Percentiles rank a stretch among this genome's conserved stretches.
phyloP scores from a whole-genome alignment of 345 rosid species.

The Lepidium sativum region DNA sequence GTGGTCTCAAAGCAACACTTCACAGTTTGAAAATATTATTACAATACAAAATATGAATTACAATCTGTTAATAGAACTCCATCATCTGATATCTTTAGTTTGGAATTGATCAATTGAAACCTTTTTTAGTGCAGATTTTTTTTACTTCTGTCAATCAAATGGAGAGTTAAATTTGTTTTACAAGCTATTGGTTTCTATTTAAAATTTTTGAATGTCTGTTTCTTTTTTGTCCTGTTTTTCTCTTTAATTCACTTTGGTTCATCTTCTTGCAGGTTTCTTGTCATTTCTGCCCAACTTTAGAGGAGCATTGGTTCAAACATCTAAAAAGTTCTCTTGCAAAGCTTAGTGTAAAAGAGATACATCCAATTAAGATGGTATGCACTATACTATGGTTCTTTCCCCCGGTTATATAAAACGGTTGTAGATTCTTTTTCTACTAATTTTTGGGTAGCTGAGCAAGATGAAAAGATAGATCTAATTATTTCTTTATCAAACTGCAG shows the following conservation, averaged over 20 bases:
- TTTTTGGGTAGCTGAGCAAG: neutral
- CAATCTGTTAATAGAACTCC: neutral
- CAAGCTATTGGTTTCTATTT: neutral
- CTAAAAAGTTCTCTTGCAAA: conserved; percentile 46
- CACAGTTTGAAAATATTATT: neutral
- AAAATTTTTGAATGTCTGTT: neutral
- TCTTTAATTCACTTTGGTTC: conserved; percentile 8
- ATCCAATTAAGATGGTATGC: conserved; percentile 44
- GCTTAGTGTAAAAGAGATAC: conserved; percentile 34
- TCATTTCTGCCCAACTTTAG: conserved; percentile 39
- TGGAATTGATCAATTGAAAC: too few relatives aligned
- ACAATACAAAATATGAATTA: neutral
- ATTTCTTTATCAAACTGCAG: neutral
- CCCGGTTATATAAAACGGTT: neutral
- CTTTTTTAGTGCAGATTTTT: neutral
- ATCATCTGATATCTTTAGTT: neutral
- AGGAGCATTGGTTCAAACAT: conserved; percentile 30
- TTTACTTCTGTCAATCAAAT: conserved; percentile 1
- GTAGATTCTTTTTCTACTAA: neutral
- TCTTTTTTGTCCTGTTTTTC: neutral
- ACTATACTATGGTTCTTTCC: conserved; percentile 1
- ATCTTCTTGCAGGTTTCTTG: conserved; percentile 39
- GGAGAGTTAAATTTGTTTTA: neutral
- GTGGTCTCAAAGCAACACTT: neutral
- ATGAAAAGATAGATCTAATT: neutral